Conservation (phyloP, 2,329 filamentous ascomycete species). For the Aspergillus japonicus region DNA sequence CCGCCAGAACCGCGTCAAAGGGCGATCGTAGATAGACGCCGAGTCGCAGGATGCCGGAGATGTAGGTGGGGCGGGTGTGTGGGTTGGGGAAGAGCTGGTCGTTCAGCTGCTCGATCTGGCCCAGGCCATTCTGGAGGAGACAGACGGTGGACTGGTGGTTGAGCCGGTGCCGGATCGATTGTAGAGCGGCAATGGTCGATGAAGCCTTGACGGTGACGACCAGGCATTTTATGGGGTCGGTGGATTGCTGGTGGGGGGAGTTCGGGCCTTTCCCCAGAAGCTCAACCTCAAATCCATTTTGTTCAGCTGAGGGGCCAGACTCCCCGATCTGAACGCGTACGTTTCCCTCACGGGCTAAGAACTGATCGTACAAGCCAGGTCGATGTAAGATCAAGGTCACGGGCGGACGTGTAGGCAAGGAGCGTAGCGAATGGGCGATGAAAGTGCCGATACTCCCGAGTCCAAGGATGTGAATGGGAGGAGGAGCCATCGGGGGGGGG, state of each 20-base stretch:
- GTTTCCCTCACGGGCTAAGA: neutral
- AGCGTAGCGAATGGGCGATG: constrained; percentile 21
- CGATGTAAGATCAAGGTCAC: constrained; percentile 23
- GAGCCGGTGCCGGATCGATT: constrained; percentile 7
- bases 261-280: neutral
- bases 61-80: neutral
- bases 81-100: constrained; percentile 3
- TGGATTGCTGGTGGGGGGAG: neutral
- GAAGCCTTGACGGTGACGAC: constrained; percentile 6
- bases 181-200: constrained; percentile 4
- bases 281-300: neutral
- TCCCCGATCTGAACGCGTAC: constrained; percentile 2
- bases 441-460: constrained; percentile 24
- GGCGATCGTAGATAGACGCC: constrained; percentile 2
- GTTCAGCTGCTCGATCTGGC: constrained; percentile 4
- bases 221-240: neutral
- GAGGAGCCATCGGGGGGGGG: neutral
- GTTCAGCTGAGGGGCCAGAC: neutral
- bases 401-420: constrained; percentile 17
- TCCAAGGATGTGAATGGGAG: constrained; percentile 18
- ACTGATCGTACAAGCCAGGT: neutral
- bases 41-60: constrained; percentile 8
- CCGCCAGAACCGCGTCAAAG: constrained; percentile 1
- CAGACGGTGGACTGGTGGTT: constrained; percentile 6
- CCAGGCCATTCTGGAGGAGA: constrained; percentile 6